Conservation (phyloP, 495 filamentous ascomycete genomes). For the Neohortaea acidophila region DNA sequence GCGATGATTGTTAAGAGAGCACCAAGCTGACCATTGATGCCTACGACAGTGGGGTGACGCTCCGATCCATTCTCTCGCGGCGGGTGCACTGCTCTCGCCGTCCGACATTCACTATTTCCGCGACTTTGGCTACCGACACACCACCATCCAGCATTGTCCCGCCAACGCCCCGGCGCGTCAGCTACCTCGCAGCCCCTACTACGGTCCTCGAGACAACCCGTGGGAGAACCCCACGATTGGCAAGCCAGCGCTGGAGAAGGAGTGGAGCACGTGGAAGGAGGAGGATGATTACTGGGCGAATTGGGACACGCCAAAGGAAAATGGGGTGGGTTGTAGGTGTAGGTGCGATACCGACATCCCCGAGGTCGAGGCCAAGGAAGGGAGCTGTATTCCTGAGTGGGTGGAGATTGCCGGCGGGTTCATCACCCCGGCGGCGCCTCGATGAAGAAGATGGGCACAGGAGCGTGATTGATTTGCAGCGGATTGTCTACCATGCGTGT, state of each 20-base stretch:
- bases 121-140: slow-evolving; percentile 96
- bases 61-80: slow-evolving; percentile 93
- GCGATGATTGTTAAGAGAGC: too few species aligned
- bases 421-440: slow-evolving; percentile 10
- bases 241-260: slow-evolving; percentile 1
- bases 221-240: background rate
- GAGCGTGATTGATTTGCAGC: background rate
- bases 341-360: slow-evolving; percentile 96
- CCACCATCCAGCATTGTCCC: slow-evolving; percentile 96
- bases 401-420: slow-evolving; percentile 90
- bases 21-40: slow-evolving; percentile 7
- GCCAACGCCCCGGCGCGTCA: slow-evolving; percentile 90
- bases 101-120: slow-evolving; percentile 96
- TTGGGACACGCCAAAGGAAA: slow-evolving; percentile 75
- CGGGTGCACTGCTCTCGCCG: slow-evolving; percentile 69
- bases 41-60: slow-evolving; percentile 82
- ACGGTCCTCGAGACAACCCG: slow-evolving; percentile 62
- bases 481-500: background rate
- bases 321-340: slow-evolving; percentile 93
- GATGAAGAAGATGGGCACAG: background rate
- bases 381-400: slow-evolving; percentile 91
- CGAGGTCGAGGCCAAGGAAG: slow-evolving; percentile 93
- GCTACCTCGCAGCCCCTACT: slow-evolving; percentile 61
- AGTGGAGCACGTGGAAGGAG: slow-evolving; percentile 58
- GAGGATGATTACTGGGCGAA: slow-evolving; percentile 96